phyloP scores from a whole-genome alignment of 1,139 yeast genomes.

The Spencermartinsiella ligniputridi region DNA sequence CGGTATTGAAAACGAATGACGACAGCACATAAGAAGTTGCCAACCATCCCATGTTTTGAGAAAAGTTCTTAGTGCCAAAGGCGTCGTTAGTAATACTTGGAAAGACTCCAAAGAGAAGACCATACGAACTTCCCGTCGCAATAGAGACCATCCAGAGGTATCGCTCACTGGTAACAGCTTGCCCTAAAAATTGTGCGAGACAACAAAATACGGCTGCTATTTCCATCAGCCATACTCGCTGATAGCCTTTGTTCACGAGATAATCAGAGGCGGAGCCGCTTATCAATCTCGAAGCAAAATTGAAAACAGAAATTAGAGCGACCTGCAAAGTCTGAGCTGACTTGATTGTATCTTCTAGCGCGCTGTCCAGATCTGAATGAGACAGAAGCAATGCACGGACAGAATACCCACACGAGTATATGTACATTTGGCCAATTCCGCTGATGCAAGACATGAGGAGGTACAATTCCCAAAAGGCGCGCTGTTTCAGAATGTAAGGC shows the following conservation, averaged over 20 bases:
- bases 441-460: conserved; percentile 41
- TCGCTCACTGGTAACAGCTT: conserved; percentile 19
- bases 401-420: conserved; percentile 63
- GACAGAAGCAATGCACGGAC: conserved; percentile 44
- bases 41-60: conserved; percentile 73
- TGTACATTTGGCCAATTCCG: conserved; percentile 72
- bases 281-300: conserved; percentile 58
- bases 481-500: no score
- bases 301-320: conserved; percentile 57
- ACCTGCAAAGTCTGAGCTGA: conserved; percentile 64
- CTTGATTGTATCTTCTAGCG: conserved; percentile 22
- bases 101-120: conserved; percentile 68
- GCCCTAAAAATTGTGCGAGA: conserved; percentile 34
- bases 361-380: conserved; percentile 25
- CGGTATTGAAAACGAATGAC: conserved; percentile 30
- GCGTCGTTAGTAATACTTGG: conserved; percentile 72
- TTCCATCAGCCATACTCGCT: conserved; percentile 64
- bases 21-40: conserved; percentile 33
- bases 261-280: conserved; percentile 63
- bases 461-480: conserved; percentile 53
- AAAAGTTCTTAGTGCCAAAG: conserved; percentile 64
- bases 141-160: conserved; percentile 48
- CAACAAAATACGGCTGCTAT: conserved; percentile 27
- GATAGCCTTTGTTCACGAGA: conserved; percentile 47
- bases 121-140: conserved; percentile 65